phyloP scores from a whole-genome alignment of 139 green algal species.

The Edaphochlamys debaryana region DNA sequence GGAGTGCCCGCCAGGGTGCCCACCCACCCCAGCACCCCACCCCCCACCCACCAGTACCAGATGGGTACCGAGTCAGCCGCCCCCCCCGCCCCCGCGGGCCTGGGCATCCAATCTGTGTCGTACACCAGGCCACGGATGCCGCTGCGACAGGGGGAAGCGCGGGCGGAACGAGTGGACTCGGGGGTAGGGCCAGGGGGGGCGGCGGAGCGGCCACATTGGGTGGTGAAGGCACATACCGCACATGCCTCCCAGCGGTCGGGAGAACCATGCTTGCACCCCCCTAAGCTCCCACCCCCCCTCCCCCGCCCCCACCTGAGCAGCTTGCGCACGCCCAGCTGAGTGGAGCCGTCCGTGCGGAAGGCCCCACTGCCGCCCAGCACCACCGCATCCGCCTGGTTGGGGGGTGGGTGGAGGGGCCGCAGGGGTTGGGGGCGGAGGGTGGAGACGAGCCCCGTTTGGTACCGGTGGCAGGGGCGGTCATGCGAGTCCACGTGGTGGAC shows the following conservation, averaged over 20 bases:
- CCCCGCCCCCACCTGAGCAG: no score
- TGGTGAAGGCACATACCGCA: no score
- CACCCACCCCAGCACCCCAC: no score
- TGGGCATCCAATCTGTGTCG: slow-evolving; percentile 38
- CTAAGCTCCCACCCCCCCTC: no score
- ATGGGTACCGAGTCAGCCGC: not conserved
- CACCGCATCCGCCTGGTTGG: slow-evolving; percentile 11
- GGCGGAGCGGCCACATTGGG: no score
- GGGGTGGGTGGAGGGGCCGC: not conserved
- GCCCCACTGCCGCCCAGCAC: slow-evolving; percentile 18
- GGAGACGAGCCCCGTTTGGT: not conserved
- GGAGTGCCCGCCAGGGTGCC: not conserved
- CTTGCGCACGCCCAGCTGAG: slow-evolving; percentile 41
- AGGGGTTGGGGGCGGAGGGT: not conserved
- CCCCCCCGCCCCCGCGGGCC: not conserved
- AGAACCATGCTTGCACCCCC: no score
- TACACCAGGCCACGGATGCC: not conserved
- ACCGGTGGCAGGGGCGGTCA: no score
- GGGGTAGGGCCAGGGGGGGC: no score
- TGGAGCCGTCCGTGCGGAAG: slow-evolving; percentile 36
- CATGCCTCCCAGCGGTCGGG: no score
- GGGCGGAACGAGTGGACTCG: no score
- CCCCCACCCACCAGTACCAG: slow-evolving; percentile 11
- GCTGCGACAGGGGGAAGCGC: no score
- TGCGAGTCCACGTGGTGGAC: no score